Conservation (phyloP, 179 eudicot genomes). For the Spergularia azorica region DNA sequence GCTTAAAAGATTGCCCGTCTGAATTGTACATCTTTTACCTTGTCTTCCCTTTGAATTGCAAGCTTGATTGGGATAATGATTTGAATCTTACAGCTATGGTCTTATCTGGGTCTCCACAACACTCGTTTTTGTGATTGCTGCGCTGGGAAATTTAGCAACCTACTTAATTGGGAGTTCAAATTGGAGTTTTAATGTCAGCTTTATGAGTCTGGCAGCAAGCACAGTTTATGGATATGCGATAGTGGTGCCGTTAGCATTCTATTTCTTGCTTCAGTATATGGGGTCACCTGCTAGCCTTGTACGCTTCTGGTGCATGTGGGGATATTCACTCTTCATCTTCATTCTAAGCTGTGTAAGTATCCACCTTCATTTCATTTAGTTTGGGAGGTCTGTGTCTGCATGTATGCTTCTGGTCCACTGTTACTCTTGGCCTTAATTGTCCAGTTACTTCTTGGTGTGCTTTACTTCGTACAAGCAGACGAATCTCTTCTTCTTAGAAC, state of each 20-base stretch:
- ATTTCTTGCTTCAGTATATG: slow-evolving; percentile 84
- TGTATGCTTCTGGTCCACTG: not conserved
- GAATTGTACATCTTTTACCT: not conserved
- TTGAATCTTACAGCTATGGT: slow-evolving; percentile 64
- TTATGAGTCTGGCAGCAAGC: slow-evolving; percentile 67
- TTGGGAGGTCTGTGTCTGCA: not conserved
- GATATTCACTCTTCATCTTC: slow-evolving; percentile 87
- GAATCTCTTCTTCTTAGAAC: not conserved
- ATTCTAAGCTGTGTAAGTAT: slow-evolving; percentile 70
- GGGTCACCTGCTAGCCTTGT: slow-evolving; percentile 79
- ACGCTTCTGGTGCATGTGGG: slow-evolving; percentile 99
- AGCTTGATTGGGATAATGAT: slow-evolving; percentile 10
- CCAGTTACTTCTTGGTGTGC: not conserved
- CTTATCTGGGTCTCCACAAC: slow-evolving; percentile 92
- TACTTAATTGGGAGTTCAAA: slow-evolving; percentile 63
- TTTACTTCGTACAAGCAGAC: not conserved
- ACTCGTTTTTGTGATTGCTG: slow-evolving; percentile 73
- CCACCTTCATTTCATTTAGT: not conserved
- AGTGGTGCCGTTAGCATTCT: slow-evolving; percentile 77
- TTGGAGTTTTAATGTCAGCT: slow-evolving; percentile 84
- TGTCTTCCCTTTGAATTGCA: not conserved
- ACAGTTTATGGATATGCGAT: slow-evolving; percentile 76
- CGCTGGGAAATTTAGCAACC: slow-evolving; percentile 82
- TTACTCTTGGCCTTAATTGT: not conserved
- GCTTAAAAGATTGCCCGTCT: not conserved